A percentile compares a stretch with the other conserved stretches of the same genome.
These are phyloP conservation scores for Aspergillus egyptiacus DNA, from an alignment of 495 filamentous ascomycete species.

Conservation along the genomic window DNA sequence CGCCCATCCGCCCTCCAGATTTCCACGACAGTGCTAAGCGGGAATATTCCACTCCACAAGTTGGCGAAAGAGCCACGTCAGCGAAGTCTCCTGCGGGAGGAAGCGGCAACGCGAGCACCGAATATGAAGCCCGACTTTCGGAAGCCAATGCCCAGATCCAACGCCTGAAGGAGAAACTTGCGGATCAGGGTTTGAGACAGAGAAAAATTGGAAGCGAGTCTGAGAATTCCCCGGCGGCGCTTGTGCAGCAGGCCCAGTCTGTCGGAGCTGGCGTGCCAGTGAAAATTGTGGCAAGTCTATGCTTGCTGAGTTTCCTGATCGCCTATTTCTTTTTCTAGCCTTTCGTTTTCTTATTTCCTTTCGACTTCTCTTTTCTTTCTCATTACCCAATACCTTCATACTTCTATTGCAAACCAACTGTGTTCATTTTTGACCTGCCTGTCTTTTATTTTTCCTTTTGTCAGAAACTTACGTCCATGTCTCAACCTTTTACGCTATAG, in stretches of 20 bases:
- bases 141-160: conserved; percentile 71
- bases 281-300: conserved; percentile 74
- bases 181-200: conserved; percentile 68
- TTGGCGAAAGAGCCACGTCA: conserved; percentile 19
- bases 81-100: conserved; percentile 39
- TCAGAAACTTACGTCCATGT: conserved; percentile 17
- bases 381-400: conserved; percentile 12
- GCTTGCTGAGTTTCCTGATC: conserved; percentile 83
- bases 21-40: conserved; percentile 40
- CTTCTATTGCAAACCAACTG: conserved; percentile 18
- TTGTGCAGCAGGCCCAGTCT: conserved; percentile 37
- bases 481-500: neutral
- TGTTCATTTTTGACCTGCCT: conserved; percentile 21
- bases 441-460: conserved; percentile 17
- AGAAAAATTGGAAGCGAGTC: conserved; percentile 45
- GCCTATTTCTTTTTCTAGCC: conserved; percentile 89
- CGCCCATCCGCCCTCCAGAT: conserved; percentile 36
- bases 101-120: conserved; percentile 49
- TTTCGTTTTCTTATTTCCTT: conserved; percentile 19
- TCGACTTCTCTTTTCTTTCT: conserved; percentile 11
- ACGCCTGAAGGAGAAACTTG: conserved; percentile 60
- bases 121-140: conserved; percentile 64
- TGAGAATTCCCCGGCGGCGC: conserved; percentile 34
- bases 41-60: conserved; percentile 31
- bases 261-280: conserved; percentile 75